These are phyloP conservation scores for Yamadazyma sp. DNA, from an alignment of 805 yeast species.

Conservation along the genomic window DNA sequence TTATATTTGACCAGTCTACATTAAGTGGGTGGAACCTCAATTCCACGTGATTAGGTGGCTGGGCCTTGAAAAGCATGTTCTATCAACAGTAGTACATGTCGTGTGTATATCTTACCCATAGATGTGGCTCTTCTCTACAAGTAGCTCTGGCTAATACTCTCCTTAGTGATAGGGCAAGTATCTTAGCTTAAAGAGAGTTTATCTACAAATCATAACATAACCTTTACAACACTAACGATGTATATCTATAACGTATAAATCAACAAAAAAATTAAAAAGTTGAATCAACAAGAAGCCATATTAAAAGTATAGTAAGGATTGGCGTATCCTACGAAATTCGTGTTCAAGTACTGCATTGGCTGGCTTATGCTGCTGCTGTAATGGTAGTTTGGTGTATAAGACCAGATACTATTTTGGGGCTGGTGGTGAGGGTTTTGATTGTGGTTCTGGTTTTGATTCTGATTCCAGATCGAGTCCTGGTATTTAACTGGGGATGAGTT, in stretches of 20 bases:
- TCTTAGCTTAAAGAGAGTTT: background rate
- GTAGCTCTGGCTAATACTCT: no score
- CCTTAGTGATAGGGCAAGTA: background rate
- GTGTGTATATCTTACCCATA: no score
- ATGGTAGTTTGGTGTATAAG: constrained; percentile 24
- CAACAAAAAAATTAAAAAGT: constrained; percentile 15
- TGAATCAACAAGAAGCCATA: constrained; percentile 26
- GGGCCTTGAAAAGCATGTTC: no score
- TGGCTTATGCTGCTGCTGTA: constrained; percentile 12
- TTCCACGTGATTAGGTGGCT: no score
- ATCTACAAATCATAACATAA: no score
- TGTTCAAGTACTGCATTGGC: constrained; percentile 22
- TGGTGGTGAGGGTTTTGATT: constrained; percentile 10
- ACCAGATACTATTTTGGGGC: constrained; percentile 21
- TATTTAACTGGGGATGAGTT: constrained; percentile 28
- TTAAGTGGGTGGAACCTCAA: no score
- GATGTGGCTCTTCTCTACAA: no score
- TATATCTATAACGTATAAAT: constrained; percentile 5
- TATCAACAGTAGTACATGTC: no score
- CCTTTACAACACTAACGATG: no score
- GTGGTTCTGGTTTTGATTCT: background rate
- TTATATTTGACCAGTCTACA: no score
- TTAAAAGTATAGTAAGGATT: constrained; percentile 39
- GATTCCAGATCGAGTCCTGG: constrained; percentile 27
- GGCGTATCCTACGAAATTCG: constrained; percentile 33